phyloP scores from a whole-genome alignment of 1,139 yeast genomes.

The Diutina scorzettiae region DNA sequence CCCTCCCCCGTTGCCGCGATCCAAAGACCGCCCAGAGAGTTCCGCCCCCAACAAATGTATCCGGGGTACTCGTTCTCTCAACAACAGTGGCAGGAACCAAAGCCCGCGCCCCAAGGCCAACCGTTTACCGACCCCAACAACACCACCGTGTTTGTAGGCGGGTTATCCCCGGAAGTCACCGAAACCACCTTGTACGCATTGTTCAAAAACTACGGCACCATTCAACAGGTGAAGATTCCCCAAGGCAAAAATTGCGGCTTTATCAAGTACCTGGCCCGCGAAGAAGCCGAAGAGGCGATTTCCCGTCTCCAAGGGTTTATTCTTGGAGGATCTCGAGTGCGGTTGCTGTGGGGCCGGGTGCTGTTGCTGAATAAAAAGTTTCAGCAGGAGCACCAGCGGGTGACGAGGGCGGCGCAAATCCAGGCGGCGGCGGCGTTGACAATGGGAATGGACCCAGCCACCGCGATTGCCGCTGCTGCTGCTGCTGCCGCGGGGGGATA shows the following conservation, averaged over 20 bases:
- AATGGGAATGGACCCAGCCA: constrained; percentile 11
- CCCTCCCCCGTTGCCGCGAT: background rate
- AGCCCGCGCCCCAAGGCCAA: background rate
- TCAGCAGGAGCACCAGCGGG: constrained; percentile 11
- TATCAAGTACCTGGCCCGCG: constrained; percentile 67
- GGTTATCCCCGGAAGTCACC: constrained; percentile 60
- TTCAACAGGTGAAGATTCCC: constrained; percentile 79
- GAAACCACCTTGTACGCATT: constrained; percentile 66
- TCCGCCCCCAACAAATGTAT: background rate
- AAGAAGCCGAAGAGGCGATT: constrained; percentile 84
- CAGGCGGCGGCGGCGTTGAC: constrained; percentile 9
- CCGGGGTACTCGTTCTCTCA: background rate
- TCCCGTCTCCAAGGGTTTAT: constrained; percentile 88
- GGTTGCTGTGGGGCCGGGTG: constrained; percentile 83
- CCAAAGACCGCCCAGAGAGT: constrained; percentile 1
- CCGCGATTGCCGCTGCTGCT: constrained; percentile 10
- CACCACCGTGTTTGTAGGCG: constrained; percentile 93
- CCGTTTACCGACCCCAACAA: constrained; percentile 61
- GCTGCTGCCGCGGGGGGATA: constrained; percentile 4
- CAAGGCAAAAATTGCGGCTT: constrained; percentile 92
- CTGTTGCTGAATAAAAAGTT: constrained; percentile 12
- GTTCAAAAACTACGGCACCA: constrained; percentile 77
- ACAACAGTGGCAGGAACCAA: background rate
- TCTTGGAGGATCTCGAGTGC: constrained; percentile 72
- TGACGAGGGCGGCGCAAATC: constrained; percentile 12